Base-by-base conservation (phyloP, 805 yeast genomes). In the Soucietia sequanensis region DNA sequence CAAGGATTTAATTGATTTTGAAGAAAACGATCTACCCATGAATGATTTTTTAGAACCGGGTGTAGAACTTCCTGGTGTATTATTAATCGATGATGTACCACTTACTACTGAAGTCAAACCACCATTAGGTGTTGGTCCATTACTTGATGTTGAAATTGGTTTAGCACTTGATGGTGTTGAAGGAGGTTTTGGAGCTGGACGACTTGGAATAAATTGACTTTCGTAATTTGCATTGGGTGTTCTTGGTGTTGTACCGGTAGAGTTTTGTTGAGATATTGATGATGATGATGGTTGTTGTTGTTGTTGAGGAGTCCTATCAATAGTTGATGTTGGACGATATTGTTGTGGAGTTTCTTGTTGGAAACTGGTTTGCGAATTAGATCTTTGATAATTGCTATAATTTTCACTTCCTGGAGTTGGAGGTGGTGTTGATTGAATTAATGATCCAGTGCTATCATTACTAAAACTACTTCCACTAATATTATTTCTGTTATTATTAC, bases 161-260 rank as follows among this genome's bases (percentile, higher is more conserved):
- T n/a, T n/a, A n/a, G 12, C 14, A 24, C 16, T n/a, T 16, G 14
- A 7, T 16, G 41, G 29, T 10, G 46, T 36, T 15, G 61, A 46
- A 4, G 72, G 73, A 1, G 85, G 84, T 46, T 72, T 76, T 21
- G 86, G 86, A 0, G 86, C 84, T 0, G 86, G 85, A 42, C 86
- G 65, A 34, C 78, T 72, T 4, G 85, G 86, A 34, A 80, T 78
- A 42, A 72, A 80, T 47, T 70, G 79, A 18, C 46, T 51, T 35
- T 62, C 75, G 44, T 41, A 55, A 24, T 40, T 53, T n/a, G 62
- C 48, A 14, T 47, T 46, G 17, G 61, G 62, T 6, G 65, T 36
- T 47, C 56, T 46, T 16, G 58, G 56, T 6, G 43, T 37, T 24
- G 27, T 39, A n/a, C n/a, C n/a, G n/a, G n/a, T n/a, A n/a, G n/a